These are phyloP conservation scores for Krasilnikovozyma curviuscula DNA, from an alignment of 768 basidiomycete genomes.

Conservation along the genomic window DNA sequence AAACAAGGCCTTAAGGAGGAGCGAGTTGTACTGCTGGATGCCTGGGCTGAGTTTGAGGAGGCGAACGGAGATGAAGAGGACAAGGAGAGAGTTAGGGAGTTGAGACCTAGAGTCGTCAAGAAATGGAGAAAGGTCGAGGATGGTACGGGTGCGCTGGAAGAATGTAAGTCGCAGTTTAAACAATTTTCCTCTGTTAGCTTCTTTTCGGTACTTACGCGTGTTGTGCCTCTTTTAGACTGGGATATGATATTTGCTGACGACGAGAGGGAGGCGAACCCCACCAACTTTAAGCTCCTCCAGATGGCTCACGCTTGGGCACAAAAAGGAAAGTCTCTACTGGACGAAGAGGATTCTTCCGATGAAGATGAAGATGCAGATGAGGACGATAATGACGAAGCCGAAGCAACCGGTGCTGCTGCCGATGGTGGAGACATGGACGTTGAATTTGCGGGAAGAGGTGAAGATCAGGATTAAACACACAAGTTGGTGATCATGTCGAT, in stretches of 20 bases:
- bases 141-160: conserved; percentile 60
- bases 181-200: background rate
- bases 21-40: conserved; percentile 79
- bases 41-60: conserved; percentile 89
- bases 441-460: too few relatives aligned
- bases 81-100: conserved; percentile 60
- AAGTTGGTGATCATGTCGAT: too few relatives aligned
- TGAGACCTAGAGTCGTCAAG: conserved; percentile 85
- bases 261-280: conserved; percentile 78
- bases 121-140: conserved; percentile 67
- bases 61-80: conserved; percentile 52
- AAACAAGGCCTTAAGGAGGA: conserved; percentile 64
- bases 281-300: conserved; percentile 85
- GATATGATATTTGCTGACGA: conserved; percentile 93
- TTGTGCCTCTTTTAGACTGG: conserved; percentile 41
- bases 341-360: conserved; percentile 18
- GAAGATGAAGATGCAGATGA: conserved; percentile 22
- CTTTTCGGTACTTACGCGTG: background rate
- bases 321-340: conserved; percentile 16
- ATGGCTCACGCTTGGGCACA: conserved; percentile 73
- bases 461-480: too few relatives aligned
- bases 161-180: conserved; percentile 28
- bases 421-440: too few relatives aligned
- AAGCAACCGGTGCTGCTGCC: conserved; percentile 13
- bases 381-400: conserved; percentile 19